These are phyloP conservation scores for Leccinum imitatum DNA, from an alignment of 768 basidiomycete genomes.

Conservation along the genomic window DNA sequence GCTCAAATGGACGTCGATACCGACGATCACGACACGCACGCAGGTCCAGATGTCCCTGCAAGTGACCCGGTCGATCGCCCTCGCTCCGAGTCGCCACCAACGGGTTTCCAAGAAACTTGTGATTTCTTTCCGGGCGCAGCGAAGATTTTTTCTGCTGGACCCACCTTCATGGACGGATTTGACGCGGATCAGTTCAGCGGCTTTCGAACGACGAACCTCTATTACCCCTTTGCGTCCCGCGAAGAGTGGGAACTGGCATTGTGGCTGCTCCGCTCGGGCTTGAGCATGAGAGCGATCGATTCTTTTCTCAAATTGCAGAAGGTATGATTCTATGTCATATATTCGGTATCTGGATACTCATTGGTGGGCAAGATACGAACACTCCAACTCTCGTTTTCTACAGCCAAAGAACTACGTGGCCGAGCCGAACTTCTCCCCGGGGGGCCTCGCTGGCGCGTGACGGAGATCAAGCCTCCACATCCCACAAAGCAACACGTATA, in stretches of 20 bases:
- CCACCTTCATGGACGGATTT: neutral
- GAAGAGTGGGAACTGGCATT: neutral
- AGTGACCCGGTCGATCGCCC: neutral
- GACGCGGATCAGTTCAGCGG: neutral
- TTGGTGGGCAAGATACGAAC: neutral
- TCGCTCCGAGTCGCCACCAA: neutral
- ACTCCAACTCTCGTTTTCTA: neutral
- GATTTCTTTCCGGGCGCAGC: neutral
- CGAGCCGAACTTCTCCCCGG: neutral
- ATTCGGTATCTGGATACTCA: neutral
- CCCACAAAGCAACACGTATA: neutral
- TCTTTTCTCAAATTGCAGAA: neutral
- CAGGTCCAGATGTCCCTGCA: no score
- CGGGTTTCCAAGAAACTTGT: neutral
- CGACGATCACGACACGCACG: neutral
- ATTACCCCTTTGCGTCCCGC: neutral
- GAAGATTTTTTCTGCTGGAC: neutral
- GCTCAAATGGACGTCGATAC: neutral
- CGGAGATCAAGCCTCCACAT: neutral
- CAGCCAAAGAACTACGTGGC: neutral
- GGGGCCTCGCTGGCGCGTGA: neutral
- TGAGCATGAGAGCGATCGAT: neutral
- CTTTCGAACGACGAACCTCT: neutral
- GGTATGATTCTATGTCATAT: neutral
- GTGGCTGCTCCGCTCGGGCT: neutral